These are phyloP conservation scores for Besnoitia besnoiti DNA, from an alignment of 169 alveolate species.

Conservation along the genomic window DNA sequence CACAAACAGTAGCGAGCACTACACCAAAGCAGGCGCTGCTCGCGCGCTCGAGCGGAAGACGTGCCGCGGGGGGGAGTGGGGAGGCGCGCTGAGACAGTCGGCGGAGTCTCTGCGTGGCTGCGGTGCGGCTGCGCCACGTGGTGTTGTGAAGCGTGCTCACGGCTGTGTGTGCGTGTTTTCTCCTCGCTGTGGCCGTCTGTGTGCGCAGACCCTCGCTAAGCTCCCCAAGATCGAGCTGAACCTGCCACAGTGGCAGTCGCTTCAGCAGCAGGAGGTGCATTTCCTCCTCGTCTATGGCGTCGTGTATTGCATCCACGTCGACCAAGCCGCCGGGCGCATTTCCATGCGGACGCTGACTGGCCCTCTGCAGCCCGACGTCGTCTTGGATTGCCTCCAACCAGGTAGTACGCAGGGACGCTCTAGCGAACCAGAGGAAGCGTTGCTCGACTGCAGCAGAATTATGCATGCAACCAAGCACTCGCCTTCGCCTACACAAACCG, in stretches of 20 bases:
- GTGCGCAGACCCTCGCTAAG: slow-evolving; percentile 38
- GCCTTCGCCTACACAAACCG: no score
- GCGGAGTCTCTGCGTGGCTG: no score
- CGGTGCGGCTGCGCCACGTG: no score
- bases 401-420: no score
- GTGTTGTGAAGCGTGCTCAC: not conserved
- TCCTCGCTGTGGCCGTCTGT: not conserved
- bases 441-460: no score
- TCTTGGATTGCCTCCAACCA: slow-evolving; percentile 55
- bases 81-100: no score
- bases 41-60: no score
- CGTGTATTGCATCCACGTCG: slow-evolving; percentile 52
- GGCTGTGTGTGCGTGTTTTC: not conserved
- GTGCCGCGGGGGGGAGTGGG: no score
- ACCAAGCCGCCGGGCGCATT: slow-evolving; percentile 7
- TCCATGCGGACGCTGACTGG: slow-evolving; percentile 41
- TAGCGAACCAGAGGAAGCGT: no score
- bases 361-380: slow-evolving; percentile 41
- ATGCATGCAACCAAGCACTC: no score
- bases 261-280: slow-evolving; percentile 41
- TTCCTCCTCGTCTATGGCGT: not conserved
- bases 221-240: slow-evolving; percentile 57
- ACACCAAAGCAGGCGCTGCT: no score
- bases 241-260: slow-evolving; percentile 61
- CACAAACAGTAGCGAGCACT: no score